These are phyloP conservation scores for Agrocybe praecox DNA, from an alignment of 768 basidiomycete genomes.

Conservation along the genomic window DNA sequence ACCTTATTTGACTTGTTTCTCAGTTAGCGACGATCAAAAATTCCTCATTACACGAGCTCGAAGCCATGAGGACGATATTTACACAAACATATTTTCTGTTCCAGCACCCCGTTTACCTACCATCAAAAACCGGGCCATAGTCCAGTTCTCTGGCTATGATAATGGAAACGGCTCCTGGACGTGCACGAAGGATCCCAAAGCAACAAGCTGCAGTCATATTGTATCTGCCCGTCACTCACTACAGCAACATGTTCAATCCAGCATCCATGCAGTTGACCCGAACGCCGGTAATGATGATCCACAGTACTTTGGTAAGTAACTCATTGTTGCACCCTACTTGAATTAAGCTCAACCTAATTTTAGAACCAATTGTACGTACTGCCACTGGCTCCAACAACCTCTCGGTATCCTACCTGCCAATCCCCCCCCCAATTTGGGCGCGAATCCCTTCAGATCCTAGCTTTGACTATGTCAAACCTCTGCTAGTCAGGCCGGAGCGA, in stretches of 20 bases:
- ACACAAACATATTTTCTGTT: slow-evolving; percentile 8
- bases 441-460: not conserved
- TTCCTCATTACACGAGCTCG: slow-evolving; percentile 9
- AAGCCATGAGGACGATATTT: not conserved
- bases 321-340: too few species aligned
- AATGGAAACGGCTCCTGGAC: slow-evolving; percentile 10
- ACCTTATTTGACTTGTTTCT: not conserved
- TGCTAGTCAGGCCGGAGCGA: not conserved
- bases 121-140: slow-evolving; percentile 14
- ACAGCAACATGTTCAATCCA: not conserved
- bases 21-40: slow-evolving; percentile 2
- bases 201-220: slow-evolving; percentile 9
- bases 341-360: too few species aligned
- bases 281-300: too few species aligned
- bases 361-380: too few species aligned
- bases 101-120: slow-evolving; percentile 3
- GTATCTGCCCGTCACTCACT: not conserved
- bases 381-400: not conserved
- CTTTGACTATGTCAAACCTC: not conserved
- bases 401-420: not conserved
- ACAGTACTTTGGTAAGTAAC: too few species aligned
- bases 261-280: too few species aligned
- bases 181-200: slow-evolving; percentile 12
- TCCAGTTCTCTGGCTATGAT: slow-evolving; percentile 12
- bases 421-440: not conserved